phyloP scores from a whole-genome alignment of 148 eudicot genomes.

The Heliamphora exappendiculata region DNA sequence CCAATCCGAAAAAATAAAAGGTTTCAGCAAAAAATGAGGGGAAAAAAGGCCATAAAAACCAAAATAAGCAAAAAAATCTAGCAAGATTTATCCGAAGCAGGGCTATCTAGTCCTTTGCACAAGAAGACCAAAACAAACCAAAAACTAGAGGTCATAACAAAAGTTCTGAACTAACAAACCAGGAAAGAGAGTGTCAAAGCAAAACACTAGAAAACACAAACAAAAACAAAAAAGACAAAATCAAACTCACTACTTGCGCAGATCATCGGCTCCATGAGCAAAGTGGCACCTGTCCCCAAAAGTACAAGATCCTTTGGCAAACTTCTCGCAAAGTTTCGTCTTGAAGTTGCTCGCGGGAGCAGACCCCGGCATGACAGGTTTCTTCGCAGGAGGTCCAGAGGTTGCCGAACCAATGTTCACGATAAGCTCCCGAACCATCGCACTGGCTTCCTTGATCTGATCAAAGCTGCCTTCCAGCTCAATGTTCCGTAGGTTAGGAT shows the following conservation, averaged over 20 bases:
- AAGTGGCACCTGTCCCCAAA: conserved; percentile 18
- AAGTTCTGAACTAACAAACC: neutral
- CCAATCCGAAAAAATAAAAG: too few relatives aligned
- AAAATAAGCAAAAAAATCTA: too few relatives aligned
- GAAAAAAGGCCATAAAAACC: too few relatives aligned
- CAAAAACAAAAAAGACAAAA: neutral
- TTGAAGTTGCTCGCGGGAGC: conserved; percentile 37
- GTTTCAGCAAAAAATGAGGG: too few relatives aligned
- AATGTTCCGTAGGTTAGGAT: conserved; percentile 59
- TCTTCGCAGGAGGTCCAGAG: conserved; percentile 28
- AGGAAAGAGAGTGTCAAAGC: neutral
- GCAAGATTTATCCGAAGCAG: too few relatives aligned
- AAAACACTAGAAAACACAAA: neutral
- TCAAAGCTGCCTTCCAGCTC: conserved; percentile 87
- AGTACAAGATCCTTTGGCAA: conserved; percentile 11
- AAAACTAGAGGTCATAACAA: conserved; percentile 4
- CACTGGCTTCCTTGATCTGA: conserved; percentile 72
- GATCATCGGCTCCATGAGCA: conserved; percentile 14
- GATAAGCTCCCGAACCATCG: conserved; percentile 87
- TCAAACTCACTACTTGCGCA: neutral
- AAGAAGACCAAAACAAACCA: conserved; percentile 2
- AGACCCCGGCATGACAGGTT: conserved; percentile 13
- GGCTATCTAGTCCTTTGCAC: too few relatives aligned
- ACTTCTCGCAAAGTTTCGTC: conserved; percentile 13
- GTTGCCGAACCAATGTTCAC: conserved; percentile 33